Evolutionary conservation across 78 protist species (phyloP).

Genomic region (Mantamonas sphyraenae): DNA sequence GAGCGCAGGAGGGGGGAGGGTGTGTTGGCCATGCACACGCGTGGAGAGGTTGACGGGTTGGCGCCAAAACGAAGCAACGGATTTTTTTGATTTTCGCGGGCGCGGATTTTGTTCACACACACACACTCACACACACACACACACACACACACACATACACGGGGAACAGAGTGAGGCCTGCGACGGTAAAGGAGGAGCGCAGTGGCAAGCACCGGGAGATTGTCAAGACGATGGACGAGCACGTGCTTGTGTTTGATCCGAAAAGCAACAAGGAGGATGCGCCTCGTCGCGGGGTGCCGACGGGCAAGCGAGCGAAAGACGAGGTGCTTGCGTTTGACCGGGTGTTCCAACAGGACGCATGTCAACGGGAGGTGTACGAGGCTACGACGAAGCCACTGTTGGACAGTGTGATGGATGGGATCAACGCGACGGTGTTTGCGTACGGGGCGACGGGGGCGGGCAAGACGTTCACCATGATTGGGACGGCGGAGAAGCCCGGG

Average conservation of each 20-base stretch:
- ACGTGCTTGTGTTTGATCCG: conserved; percentile 17
- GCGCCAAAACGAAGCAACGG: too few species aligned
- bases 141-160: conserved; percentile 7
- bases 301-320: conserved; percentile 5
- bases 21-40: too few species aligned
- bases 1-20: too few species aligned
- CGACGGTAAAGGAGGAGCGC: background rate
- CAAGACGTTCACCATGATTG: conserved; percentile 74
- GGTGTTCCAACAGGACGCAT: conserved; percentile 1
- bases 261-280: too few species aligned
- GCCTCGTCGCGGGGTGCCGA: too few species aligned
- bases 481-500: conserved; percentile 57
- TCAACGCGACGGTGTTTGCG: conserved; percentile 56
- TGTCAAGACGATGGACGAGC: background rate
- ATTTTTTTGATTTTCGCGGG: too few species aligned
- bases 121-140: too few species aligned
- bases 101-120: too few species aligned
- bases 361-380: conserved; percentile 31
- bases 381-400: conserved; percentile 18
- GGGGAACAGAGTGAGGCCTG: conserved; percentile 14
- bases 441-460: conserved; percentile 68
- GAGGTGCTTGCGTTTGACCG: conserved; percentile 27
- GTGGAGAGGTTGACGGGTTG: too few species aligned
- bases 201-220: background rate
- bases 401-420: conserved; percentile 27